A percentile compares a stretch with the other conserved stretches of the same genome.
Evolutionary conservation across 345 rosid genomes (phyloP).

Genomic region (Balakata baccata): DNA sequence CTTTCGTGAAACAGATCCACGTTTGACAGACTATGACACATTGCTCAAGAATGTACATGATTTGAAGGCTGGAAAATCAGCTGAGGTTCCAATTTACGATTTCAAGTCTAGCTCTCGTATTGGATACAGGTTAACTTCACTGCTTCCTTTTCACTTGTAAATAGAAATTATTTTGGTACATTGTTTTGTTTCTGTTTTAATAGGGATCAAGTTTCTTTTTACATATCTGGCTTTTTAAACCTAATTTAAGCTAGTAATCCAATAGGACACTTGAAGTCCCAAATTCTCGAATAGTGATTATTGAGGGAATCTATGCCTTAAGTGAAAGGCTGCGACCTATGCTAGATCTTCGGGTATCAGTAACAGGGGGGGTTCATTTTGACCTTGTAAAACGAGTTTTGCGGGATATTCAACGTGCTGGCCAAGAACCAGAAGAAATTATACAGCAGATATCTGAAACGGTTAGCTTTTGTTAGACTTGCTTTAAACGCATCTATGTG

Average conservation of each 20-base stretch:
- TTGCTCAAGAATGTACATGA: constrained; percentile 77
- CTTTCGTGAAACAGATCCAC: constrained; percentile 64
- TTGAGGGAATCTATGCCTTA: constrained; percentile 95
- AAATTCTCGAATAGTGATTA: constrained; percentile 82
- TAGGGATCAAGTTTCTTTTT: not conserved
- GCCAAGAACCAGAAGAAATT: constrained; percentile 96
- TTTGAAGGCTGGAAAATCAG: constrained; percentile 72
- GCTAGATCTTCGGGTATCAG: constrained; percentile 84
- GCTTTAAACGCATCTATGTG: not conserved
- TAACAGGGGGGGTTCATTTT: constrained; percentile 97
- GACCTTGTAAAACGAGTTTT: constrained; percentile 97
- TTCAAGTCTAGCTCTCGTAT: constrained; percentile 85
- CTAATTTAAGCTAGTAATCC: constrained; percentile 26
- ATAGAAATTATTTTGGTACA: constrained; percentile 4
- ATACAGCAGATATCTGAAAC: constrained; percentile 99
- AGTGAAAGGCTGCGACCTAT: constrained; percentile 83
- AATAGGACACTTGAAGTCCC: constrained; percentile 85
- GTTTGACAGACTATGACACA: constrained; percentile 89
- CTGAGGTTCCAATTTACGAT: constrained; percentile 88
- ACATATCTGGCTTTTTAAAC: constrained; percentile 11
- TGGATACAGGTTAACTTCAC: constrained; percentile 73
- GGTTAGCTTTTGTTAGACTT: constrained; percentile 35
- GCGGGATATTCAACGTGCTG: constrained; percentile 96
- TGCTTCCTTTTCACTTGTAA: constrained; percentile 14
- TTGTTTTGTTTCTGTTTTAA: not conserved